Base-by-base conservation (phyloP, 495 filamentous ascomycete genomes). In the Hypoxylon perforatum region DNA sequence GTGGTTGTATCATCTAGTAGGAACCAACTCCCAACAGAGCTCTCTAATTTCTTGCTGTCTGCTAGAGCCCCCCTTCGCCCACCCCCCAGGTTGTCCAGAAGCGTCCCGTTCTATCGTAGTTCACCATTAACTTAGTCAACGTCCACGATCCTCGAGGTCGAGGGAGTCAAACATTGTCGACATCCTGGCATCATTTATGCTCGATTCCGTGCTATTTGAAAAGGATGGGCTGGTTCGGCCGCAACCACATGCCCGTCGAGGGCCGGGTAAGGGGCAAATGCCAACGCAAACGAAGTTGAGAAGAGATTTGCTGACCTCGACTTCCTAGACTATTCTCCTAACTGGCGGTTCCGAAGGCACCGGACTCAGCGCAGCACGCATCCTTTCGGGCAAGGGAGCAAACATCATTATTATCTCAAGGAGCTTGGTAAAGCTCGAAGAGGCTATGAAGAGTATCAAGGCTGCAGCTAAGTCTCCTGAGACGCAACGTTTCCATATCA, bases 291-390 rank as follows among this genome's bases (percentile, higher is more conserved):
- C n/a, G n/a, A n/a, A n/a, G n/a, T n/a, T n/a, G n/a, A n/a, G n/a
- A n/a, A 53, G 57, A 21, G 22, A 50, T 14, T 47, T 12, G 25
- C 36, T 49, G 45, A 61, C 38, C 35, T 45, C 53, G 1, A 17
- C 11, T 49, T 33, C 36, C 11, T 51, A 93, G 91, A 93, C 91
- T 5, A 84, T 94, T 54, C 78, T 97, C 36, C 82, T 97, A 47
- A 97, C 94, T 7, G 94, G 94, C 53, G 93, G 87, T 55, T 97
- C 94, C 4, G 90, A 96, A 73, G 94, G 94, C 53, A 92, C 95
- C 90, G 94, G 94, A 53, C 85, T 84, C 72, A 85, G 83, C 59
- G 84, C 90, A 19, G 93, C 88, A 7, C 80, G 84, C 30, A 81
- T 90, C 46, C 86, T 97, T 21, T 84, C 94, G 1, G 75, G 80